A percentile compares a stretch with the other conserved stretches of the same genome.
These are phyloP conservation scores for Astrothelium subdiscretum DNA, from an alignment of 495 filamentous ascomycete species.

Conservation along the genomic window DNA sequence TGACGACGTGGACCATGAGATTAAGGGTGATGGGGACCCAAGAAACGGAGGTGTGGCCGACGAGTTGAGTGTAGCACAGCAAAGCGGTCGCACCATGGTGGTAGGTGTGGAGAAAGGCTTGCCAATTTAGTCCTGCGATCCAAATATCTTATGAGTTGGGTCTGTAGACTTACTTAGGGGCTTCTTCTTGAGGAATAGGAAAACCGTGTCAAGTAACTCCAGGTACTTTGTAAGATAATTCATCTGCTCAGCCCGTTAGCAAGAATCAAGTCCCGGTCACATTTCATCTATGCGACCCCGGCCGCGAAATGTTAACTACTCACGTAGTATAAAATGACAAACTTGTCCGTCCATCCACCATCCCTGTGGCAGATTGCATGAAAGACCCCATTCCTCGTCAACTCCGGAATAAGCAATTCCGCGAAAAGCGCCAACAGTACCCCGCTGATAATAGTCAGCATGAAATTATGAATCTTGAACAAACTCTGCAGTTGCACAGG, in stretches of 20 bases:
- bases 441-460: conserved; percentile 59
- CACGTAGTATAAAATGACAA: conserved; percentile 74
- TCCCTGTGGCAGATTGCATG: conserved; percentile 55
- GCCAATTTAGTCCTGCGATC: background rate
- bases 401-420: conserved; percentile 59
- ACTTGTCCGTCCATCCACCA: conserved; percentile 68
- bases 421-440: conserved; percentile 57
- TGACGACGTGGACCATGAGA: conserved; percentile 66
- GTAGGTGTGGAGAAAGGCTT: conserved; percentile 79
- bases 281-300: background rate
- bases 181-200: conserved; percentile 82
- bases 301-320: conserved; percentile 18
- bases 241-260: conserved; percentile 38
- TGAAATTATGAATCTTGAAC: conserved; percentile 75
- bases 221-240: conserved; percentile 81
- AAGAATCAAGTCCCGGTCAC: background rate
- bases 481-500: conserved; percentile 55
- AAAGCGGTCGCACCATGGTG: conserved; percentile 76
- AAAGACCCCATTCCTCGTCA: conserved; percentile 58
- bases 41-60: conserved; percentile 64
- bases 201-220: conserved; percentile 69
- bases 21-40: conserved; percentile 73
- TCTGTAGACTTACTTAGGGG: conserved; percentile 49
- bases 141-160: background rate
- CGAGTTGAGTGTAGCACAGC: conserved; percentile 76